Conservation (phyloP, 2,329 filamentous ascomycete species). For the Pseudomassariella vexata region DNA sequence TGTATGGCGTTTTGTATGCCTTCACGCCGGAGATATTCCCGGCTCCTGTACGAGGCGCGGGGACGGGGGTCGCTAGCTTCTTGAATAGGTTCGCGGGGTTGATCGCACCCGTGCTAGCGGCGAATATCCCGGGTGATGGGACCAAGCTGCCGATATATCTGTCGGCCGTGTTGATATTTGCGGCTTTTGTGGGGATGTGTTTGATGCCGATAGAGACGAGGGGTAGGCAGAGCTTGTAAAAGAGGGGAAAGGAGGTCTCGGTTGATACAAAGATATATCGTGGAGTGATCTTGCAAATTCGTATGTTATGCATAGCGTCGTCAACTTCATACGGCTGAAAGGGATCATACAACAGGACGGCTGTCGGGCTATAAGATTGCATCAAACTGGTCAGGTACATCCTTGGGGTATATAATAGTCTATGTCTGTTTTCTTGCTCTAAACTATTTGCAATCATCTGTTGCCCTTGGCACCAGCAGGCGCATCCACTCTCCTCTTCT, state of each 20-base stretch:
- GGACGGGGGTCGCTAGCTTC: slow-evolving; percentile 66
- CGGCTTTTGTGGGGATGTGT: slow-evolving; percentile 54
- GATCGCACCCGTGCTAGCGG: slow-evolving; percentile 63
- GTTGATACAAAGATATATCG: not conserved
- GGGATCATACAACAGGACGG: too few relatives aligned
- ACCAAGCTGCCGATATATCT: slow-evolving; percentile 53
- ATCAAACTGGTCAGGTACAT: too few relatives aligned
- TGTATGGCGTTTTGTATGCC: slow-evolving; percentile 72
- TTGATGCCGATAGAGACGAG: slow-evolving; percentile 59
- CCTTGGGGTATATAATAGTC: not conserved
- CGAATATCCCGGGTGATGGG: slow-evolving; percentile 52
- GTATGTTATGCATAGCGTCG: too few relatives aligned
- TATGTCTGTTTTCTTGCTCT: not conserved
- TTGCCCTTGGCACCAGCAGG: slow-evolving; percentile 55
- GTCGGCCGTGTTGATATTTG: slow-evolving; percentile 49
- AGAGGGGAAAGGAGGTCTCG: not conserved
- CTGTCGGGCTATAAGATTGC: too few relatives aligned
- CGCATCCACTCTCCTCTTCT: slow-evolving; percentile 55
- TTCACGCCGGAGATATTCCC: slow-evolving; percentile 76
- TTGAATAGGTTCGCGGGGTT: slow-evolving; percentile 64
- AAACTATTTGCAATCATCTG: slow-evolving; percentile 21
- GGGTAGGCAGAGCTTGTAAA: slow-evolving; percentile 50
- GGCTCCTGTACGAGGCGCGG: slow-evolving; percentile 64
- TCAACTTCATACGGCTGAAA: too few relatives aligned
- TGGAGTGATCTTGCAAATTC: not conserved